phyloP scores from a whole-genome alignment of 176 grass and related monocot species.

The Triticum aestivum region IWGSC_CS_RefSeq_v2.1 NC_057808.1:438587017-438587516 shows the following conservation, averaged over 20 bases:
- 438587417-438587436: constrained; percentile 86
- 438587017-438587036: neutral
- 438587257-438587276: constrained; percentile 65
- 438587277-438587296: constrained; percentile 81
- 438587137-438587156: neutral
- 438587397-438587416: constrained; percentile 97
- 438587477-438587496: neutral
- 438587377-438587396: constrained; percentile 88
- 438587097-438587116: neutral
- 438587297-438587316: constrained; percentile 56
- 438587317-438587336: constrained; percentile 92
- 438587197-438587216: constrained; percentile 44
- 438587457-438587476: neutral
- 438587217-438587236: constrained; percentile 72
- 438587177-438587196: constrained; percentile 2
- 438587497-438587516: neutral
- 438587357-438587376: constrained; percentile 80
- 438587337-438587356: constrained; percentile 95
- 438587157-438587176: neutral
- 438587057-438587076: neutral
- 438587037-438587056: neutral
- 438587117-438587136: neutral
- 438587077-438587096: neutral
- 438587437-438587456: constrained; percentile 43
- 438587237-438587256: constrained; percentile 75